Evolutionary conservation across 306 rosid species (phyloP).

Genomic region (Echinosophora koreensis): DNA sequence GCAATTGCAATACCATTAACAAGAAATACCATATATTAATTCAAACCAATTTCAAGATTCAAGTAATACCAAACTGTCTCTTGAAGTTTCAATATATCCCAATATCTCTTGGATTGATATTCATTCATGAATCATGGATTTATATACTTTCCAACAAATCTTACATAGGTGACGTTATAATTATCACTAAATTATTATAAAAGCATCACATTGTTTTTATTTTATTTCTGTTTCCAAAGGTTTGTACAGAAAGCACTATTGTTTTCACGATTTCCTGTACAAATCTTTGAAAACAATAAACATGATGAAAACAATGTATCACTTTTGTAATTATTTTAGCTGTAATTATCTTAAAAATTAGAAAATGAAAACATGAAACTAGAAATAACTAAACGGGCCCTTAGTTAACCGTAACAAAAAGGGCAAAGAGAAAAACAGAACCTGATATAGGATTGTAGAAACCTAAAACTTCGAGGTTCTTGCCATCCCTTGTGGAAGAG

Average conservation of each 20-base stretch:
- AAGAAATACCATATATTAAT: background rate
- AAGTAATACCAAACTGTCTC: background rate
- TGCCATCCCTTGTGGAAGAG: constrained; percentile 83
- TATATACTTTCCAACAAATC: constrained; percentile 2
- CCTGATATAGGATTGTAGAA: constrained; percentile 89
- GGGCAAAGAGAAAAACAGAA: constrained; percentile 49
- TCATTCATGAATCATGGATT: constrained; percentile 3
- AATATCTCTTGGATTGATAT: background rate
- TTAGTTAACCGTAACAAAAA: background rate
- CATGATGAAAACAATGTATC: too few relatives aligned
- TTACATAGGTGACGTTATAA: background rate
- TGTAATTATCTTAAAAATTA: too few relatives aligned
- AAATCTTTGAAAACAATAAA: too few relatives aligned
- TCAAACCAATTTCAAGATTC: background rate
- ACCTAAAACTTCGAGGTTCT: constrained; percentile 80
- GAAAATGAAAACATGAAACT: too few relatives aligned
- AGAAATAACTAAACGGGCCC: too few relatives aligned
- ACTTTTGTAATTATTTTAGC: too few relatives aligned
- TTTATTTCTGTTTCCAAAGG: too few relatives aligned
- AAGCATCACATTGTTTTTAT: too few relatives aligned
- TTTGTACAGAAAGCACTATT: too few relatives aligned
- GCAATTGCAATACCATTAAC: background rate
- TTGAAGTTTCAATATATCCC: background rate
- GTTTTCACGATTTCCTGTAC: too few relatives aligned
- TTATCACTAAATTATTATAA: too few relatives aligned